Evolutionary conservation across 805 yeast genomes (phyloP).

Genomic region (Suhomyces xylopsoci): DNA sequence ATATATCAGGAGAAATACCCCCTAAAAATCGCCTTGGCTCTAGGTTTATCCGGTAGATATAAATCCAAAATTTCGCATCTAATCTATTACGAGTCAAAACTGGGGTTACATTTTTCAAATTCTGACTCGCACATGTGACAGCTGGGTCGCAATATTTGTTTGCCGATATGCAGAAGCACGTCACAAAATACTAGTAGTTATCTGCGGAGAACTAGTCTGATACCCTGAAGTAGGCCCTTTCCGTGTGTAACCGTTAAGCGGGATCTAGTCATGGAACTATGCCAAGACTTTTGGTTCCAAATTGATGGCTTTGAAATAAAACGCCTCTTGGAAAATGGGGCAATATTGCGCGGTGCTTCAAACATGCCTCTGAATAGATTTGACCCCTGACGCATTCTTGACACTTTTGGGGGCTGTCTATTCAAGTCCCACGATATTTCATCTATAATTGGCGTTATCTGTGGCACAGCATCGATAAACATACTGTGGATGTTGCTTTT

Average conservation of each 20-base stretch:
- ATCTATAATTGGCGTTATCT: neutral
- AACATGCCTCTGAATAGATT: neutral
- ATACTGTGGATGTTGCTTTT: neutral
- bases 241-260: neutral
- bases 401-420: neutral
- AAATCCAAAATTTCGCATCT: neutral
- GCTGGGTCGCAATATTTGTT: neutral
- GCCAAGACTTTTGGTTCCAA: constrained; percentile 1
- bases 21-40: neutral
- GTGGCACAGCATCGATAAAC: neutral
- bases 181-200: neutral
- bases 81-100: neutral
- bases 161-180: neutral
- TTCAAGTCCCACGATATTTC: neutral
- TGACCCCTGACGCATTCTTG: constrained; percentile 1
- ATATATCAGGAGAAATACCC: neutral
- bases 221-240: neutral
- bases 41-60: neutral
- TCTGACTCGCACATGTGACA: neutral
- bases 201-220: neutral
- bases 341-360: neutral
- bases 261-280: neutral
- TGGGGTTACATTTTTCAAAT: neutral
- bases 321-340: neutral
- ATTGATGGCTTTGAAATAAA: neutral